Evolutionary conservation across 169 alveolate species (phyloP), one percentile per base, ranked within the genome.

Genomic region (Theileria orientalis): DNA sequence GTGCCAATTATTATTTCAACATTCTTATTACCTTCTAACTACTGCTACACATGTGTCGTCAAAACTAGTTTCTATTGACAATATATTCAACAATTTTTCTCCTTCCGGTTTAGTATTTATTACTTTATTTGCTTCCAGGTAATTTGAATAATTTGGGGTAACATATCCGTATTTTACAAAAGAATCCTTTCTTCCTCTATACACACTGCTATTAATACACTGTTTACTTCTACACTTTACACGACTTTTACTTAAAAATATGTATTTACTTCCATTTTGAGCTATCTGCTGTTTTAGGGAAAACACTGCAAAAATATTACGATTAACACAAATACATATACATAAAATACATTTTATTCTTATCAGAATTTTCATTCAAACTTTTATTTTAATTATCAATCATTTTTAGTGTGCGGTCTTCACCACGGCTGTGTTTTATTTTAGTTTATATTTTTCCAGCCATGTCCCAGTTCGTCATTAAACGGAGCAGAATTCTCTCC

Each of bases 11-110:
- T 9, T 3, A 35, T 66, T 2, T 3, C 11, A 33, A 6, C 3
- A 13, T 5, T 7, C n/a, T 27, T 21, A 44, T 9, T 42, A 83
- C 90, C 87, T 83, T 35, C 70, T 46, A 16, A 83, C 47, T 3
- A 83, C 66, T 13, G 88, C 90, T 23, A 60, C 88, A 29, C 85
- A 74, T 14, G 87, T 63, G 25, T 83, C 88, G 37, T 83, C 90
- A 30, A 82, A 83, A 42, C 88, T 76, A 0, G 90, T 83, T 33
- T 83, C 90, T 33, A 83, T 76, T 42, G 88, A 80, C 16, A 83
- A 41, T 35, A 83, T 82, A 78, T 74, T 69, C 64, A 74, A 64
- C 57, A 40, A 51, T 25, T 8, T 3, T 27, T 35, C 21, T 3
- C 51, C 32, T 51, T 49, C 16, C 33, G 13, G 35, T 52, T 0